Base-by-base conservation (phyloP, 2,329 filamentous ascomycete species). In the Aspergillus sp. region DNA sequence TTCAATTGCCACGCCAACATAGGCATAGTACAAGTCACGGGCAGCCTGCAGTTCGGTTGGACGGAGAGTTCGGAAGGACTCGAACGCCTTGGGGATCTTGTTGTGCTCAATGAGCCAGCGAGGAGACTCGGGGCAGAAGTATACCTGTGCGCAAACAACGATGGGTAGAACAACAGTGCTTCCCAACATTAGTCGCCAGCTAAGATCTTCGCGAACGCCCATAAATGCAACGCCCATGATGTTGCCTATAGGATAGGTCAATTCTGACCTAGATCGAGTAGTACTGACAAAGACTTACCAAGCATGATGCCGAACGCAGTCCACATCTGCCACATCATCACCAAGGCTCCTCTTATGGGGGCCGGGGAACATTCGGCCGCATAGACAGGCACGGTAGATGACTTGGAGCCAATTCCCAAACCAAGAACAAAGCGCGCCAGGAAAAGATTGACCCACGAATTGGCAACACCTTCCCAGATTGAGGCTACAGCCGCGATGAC, bases 131-230 rank as follows among this genome's bases (percentile, higher is more conserved):
- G 87, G 86, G 69, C 89, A 92, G 57, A 89, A 80, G 74, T 85
- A 92, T 66, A 91, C 88, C 22, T 88, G 79, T 8, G 69, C 73
- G 69, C 83, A 85, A 60, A 87, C 85, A 47, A 87, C 68, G 7
- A 89, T 47, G 2, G 73, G 72, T 19, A 86, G 85, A 1, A 89
- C 80, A 65, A 89, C 84, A 7, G 89, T 88, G 7, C 87, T 89
- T 3, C 84, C 87, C 69, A 91, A 83, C 86, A 90, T 90, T 34
- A 91, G 78, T 31, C 89, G 84, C 89, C 89, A 91, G 65, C 87
- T 78, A 28, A 84, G 81, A 28, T 87, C 85, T 9, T 64, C 53
- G 6, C 72, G 67, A 9, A 78, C 64, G n/a, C 69, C 66, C 69
- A 76, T 76, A 63, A 83, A 82, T 7, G 80, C 80, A 22, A 83